phyloP scores from a whole-genome alignment of 2,329 filamentous ascomycete genomes.

The Neonectria hederae region DNA sequence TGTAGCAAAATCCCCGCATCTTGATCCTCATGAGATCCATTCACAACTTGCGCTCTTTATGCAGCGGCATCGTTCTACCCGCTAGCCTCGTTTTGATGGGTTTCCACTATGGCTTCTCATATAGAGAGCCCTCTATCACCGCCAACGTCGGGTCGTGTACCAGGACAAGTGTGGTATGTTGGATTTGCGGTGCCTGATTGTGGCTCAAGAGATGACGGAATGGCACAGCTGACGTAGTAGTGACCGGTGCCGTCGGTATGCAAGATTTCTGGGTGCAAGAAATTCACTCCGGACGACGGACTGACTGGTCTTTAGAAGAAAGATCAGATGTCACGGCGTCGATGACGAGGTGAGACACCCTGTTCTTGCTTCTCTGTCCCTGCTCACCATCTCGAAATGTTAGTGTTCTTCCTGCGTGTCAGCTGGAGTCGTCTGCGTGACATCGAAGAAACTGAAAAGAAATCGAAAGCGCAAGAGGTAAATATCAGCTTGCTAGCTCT shows the following conservation, averaged over 20 bases:
- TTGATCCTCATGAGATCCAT: no score
- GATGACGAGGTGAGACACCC: constrained; percentile 5
- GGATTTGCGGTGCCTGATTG: background rate
- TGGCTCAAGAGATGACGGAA: no score
- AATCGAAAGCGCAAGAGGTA: constrained; percentile 24
- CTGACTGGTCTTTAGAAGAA: constrained; percentile 9
- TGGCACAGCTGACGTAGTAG: background rate
- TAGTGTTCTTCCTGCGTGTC: constrained; percentile 19
- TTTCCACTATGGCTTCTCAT: background rate
- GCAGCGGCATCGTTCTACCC: no score
- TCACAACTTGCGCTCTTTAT: no score
- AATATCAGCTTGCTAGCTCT: background rate
- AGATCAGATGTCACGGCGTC: constrained; percentile 24
- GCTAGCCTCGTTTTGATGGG: no score
- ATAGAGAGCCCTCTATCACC: background rate
- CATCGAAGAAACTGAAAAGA: constrained; percentile 20
- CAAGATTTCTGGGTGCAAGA: background rate
- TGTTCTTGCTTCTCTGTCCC: background rate
- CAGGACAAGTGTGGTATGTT: constrained; percentile 25
- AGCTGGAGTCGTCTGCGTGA: constrained; percentile 18
- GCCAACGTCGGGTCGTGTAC: background rate
- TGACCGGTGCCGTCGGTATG: constrained; percentile 29
- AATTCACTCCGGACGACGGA: background rate
- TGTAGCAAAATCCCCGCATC: no score
- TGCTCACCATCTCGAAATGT: background rate